Base-by-base conservation (phyloP, 176 grass and related monocot species). In the Aegilops bicornis region DNA sequence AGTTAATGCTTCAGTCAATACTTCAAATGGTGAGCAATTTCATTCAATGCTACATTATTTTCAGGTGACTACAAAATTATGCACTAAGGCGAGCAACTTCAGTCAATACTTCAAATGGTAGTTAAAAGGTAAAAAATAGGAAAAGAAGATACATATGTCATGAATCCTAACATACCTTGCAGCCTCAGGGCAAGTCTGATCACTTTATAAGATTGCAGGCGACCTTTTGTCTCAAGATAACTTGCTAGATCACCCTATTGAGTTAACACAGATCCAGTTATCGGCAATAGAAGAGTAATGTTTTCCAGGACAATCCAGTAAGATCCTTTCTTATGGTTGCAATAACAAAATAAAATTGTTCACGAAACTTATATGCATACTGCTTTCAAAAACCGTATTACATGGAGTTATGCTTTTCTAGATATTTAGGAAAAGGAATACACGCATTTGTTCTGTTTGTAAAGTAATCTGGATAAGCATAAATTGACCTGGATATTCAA, bases 161-260 rank as follows among this genome's bases (percentile, higher is more conserved):
- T 45, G 43, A 45, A 45, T 45, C 43, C 10, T 45, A 45, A 45
- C 43, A 13, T 42, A 65, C 33, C 47, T 24, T 36, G 93, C 93
- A 90, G 94, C 92, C 81, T 96, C 92, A 79, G 93, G 56, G 96
- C 87, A 73, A 91, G 94, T 96, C 76, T 90, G 86, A 94, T 91
- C 79, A 90, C 92, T 86, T 96, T 98, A 71, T 91, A 64, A 67
- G 81, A 61, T n/a, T 85, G 84, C 61, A 92, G 48, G 47, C 87
- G 90, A 59, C 90, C 92, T 87, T 96, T 96, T 64, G 66, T 86
- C 87, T 93, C 84, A 24, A 98, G 82, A 87, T 98, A 96, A 76
- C 85, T 94, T 68, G 86, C 92, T 80, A 98, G 85, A 88, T 98
- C 92, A 64, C 93, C 96, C 96, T 98, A 83, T 65, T 82, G 17